A percentile compares a stretch with the other conserved stretches of the same genome.
Evolutionary conservation across 1,284 basidiomycete genomes (phyloP).

Genomic region (Tilletia caries): DNA sequence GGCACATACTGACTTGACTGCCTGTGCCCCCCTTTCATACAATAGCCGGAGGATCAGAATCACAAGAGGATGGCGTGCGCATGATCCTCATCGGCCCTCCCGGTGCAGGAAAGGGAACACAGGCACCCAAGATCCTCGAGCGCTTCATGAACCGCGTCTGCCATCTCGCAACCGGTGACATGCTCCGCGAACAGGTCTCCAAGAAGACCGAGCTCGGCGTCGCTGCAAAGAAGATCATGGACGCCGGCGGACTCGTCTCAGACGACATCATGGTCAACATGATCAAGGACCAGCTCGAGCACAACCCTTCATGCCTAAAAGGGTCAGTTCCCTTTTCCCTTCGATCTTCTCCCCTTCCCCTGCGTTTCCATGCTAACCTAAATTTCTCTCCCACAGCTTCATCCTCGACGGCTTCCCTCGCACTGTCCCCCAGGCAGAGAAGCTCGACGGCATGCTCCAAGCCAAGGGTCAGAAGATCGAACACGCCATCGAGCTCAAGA

Average conservation of each 20-base stretch:
- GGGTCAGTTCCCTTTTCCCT: slow-evolving; percentile 8
- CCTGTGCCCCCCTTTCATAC: too few relatives aligned
- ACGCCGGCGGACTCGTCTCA: slow-evolving; percentile 79
- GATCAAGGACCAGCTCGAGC: slow-evolving; percentile 93
- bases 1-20: too few relatives aligned
- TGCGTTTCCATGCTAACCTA: not conserved
- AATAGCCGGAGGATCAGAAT: not conserved
- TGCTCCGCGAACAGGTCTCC: slow-evolving; percentile 90
- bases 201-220: slow-evolving; percentile 82
- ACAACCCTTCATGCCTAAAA: slow-evolving; percentile 74
- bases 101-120: slow-evolving; percentile 98
- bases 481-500: slow-evolving; percentile 84
- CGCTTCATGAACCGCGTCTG: slow-evolving; percentile 80
- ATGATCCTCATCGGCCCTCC: slow-evolving; percentile 93
- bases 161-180: slow-evolving; percentile 96
- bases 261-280: slow-evolving; percentile 98
- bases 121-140: slow-evolving; percentile 87
- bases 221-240: slow-evolving; percentile 97
- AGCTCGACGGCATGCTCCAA: slow-evolving; percentile 86
- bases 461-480: slow-evolving; percentile 76
- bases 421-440: slow-evolving; percentile 94
- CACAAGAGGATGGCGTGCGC: slow-evolving; percentile 55
- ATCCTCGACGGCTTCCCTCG: slow-evolving; percentile 98
- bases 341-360: not conserved
- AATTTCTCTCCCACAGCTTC: slow-evolving; percentile 60